Conservation (phyloP, 2,329 filamentous ascomycete genomes). For the Coniosporium uncinatum region DNA sequence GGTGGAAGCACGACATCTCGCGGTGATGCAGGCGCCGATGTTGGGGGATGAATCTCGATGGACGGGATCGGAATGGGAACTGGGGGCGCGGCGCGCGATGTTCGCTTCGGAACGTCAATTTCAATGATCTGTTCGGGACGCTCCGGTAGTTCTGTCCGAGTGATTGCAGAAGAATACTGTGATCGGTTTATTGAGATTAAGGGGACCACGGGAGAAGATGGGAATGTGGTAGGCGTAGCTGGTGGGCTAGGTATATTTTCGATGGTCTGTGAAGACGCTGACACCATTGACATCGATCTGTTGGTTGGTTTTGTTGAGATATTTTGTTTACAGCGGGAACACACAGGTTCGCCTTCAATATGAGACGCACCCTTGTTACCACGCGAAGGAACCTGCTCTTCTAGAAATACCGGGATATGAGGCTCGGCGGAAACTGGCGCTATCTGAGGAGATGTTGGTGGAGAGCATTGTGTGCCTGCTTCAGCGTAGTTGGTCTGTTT, state of each 20-base stretch:
- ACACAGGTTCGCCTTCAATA: no score
- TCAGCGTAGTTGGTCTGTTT: no score
- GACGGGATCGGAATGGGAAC: conserved; percentile 61
- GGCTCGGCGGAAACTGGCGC: conserved; percentile 8
- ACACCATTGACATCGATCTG: conserved; percentile 52
- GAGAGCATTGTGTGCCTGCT: no score
- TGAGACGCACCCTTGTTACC: no score
- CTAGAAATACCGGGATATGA: no score
- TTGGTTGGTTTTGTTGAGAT: conserved; percentile 1
- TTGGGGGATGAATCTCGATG: conserved; percentile 88
- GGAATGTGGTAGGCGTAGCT: conserved; percentile 50
- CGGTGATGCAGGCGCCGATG: conserved; percentile 65
- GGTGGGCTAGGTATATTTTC: conserved; percentile 60
- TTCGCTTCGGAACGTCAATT: not conserved
- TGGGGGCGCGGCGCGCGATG: not conserved
- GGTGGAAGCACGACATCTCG: conserved; percentile 73
- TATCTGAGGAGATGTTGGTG: conserved; percentile 66
- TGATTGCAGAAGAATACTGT: no score
- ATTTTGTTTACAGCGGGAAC: not conserved
- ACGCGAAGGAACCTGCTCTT: no score
- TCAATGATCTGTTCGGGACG: no score
- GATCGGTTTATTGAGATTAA: no score
- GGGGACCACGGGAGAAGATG: not conserved
- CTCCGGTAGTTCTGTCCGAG: no score
- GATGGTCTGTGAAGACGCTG: conserved; percentile 56